Base-by-base conservation (phyloP, 371 early-diverging fungal genomes). In the Chytridium lagenaria region DNA sequence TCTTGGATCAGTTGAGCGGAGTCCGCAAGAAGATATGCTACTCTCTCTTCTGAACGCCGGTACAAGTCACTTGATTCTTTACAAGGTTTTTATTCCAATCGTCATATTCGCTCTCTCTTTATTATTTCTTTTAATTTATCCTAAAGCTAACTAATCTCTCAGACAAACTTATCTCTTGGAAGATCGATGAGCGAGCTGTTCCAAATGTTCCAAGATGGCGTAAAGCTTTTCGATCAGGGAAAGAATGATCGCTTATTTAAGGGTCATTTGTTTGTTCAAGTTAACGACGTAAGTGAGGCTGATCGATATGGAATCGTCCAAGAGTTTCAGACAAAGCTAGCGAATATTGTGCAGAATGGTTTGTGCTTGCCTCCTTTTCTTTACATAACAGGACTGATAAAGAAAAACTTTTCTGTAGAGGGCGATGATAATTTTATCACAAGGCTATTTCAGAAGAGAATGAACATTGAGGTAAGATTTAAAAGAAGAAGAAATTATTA, bases 21-120 rank as follows among this genome's bases (percentile, higher is more conserved):
- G 74, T n/a, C 40, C n/a, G 52, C 75, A 79, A 55, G 77, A 81
- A 74, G 77, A 81, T 37, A 69, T 68, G 26, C 50, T 79, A 19
- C 70, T 81, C 28, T 40, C 66, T n/a, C 31, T 81, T 15, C 50
- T 78, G 38, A 78, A 78, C 64, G 61, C 70, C 12, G 79, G 77
- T 1, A 52, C 73, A 19, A 70, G 61, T 36, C 51, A 67, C 51
- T 40, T 75, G 76, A 59, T 75, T 44, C 49, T 75, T 15, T 67
- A 40, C 22, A 70, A 69, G 50, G 52, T 67, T 5, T 67, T 52
- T 52, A 26, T 26, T 7, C 12, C 23, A 10, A n/a, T 52, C n/a
- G n/a, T n/a, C n/a, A n/a, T n/a, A n/a, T n/a, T n/a, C n/a, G n/a
- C n/a, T n/a, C n/a, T n/a, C n/a, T n/a, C n/a, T n/a, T n/a, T n/a